Percentiles rank a stretch among this genome's conserved stretches.
Conservation (phyloP, 345 rosid genomes). For the Stellera chamaejasme region DNA sequence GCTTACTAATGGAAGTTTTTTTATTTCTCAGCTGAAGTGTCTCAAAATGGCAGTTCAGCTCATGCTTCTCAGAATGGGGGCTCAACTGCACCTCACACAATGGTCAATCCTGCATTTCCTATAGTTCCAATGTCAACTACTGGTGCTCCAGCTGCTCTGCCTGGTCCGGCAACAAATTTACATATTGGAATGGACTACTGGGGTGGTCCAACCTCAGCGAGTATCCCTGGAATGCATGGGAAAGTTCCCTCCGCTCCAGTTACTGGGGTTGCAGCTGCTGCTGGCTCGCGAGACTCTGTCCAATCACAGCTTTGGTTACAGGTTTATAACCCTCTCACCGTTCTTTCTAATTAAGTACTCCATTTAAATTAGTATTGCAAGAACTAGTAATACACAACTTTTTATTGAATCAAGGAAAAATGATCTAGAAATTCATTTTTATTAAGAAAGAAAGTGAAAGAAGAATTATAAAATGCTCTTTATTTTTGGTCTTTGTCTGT, state of each 20-base stretch:
- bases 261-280: constrained; percentile 51
- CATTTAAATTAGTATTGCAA: no score
- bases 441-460: neutral
- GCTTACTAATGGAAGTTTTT: constrained; percentile 16
- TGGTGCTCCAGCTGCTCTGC: constrained; percentile 44
- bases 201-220: constrained; percentile 67
- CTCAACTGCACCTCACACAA: constrained; percentile 31
- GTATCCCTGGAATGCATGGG: constrained; percentile 56
- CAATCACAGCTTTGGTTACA: constrained; percentile 88
- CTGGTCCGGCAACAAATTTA: constrained; percentile 86
- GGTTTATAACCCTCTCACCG: constrained; percentile 21
- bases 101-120: constrained; percentile 45
- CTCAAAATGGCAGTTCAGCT: constrained; percentile 69
- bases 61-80: constrained; percentile 69
- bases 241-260: constrained; percentile 66
- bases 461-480: neutral
- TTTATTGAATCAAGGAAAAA: no score
- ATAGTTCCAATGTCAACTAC: constrained; percentile 55
- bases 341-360: no score
- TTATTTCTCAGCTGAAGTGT: constrained; percentile 39
- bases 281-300: constrained; percentile 58
- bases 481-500: neutral
- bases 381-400: no score
- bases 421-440: no score
- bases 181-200: constrained; percentile 99